Base-by-base conservation (phyloP, 495 filamentous ascomycete species). In the Xylaria nigripes region DNA sequence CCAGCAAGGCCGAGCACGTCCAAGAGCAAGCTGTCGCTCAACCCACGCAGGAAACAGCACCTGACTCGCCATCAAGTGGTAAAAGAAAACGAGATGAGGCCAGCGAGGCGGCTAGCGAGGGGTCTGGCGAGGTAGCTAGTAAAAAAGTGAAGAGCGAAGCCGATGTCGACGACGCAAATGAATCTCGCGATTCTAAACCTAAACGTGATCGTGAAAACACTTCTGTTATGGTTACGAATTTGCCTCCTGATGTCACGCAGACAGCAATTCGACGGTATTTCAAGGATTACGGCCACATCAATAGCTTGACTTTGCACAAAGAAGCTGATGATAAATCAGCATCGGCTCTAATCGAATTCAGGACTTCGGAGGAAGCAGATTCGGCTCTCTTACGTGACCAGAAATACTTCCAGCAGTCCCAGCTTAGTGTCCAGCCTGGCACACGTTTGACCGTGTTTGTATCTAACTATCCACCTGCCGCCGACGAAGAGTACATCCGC, bases 161-260 rank as follows among this genome's bases (percentile, higher is more conserved):
- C 34, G 73, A 76, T n/a, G 55, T 60, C 19, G 61, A 55, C 8
- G 58, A 70, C 3, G 54, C 36, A 18, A 12, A 44, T n/a, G 61
- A 65, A n/a, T 49, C 62, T 53, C 70, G 58, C 59, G 68, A 56
- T 53, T 72, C 50, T 63, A 67, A 67, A 6, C 71, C 78, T 21
- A 88, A 86, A 60, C 84, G 93, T 27, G 90, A 97, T 66, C 83
- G 93, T 36, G 93, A 98, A 60, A 84, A 96, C 65, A 86, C 88
- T 2, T 89, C 88, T 0, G 80, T 96, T 24, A 80, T 93, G 43
- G 83, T 94, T 23, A 82, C 79, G 34, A 84, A 89, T 57, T 65
- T 98, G 24, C 90, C 93, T 6, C 54, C 58, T 1, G 76, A 82
- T 25, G 81, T 81, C 3, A 86, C 83, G 2, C 81, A 89, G 63